These are phyloP conservation scores for Fonsecaea erecta DNA, from an alignment of 2,329 filamentous ascomycete species.

Conservation along the genomic window DNA sequence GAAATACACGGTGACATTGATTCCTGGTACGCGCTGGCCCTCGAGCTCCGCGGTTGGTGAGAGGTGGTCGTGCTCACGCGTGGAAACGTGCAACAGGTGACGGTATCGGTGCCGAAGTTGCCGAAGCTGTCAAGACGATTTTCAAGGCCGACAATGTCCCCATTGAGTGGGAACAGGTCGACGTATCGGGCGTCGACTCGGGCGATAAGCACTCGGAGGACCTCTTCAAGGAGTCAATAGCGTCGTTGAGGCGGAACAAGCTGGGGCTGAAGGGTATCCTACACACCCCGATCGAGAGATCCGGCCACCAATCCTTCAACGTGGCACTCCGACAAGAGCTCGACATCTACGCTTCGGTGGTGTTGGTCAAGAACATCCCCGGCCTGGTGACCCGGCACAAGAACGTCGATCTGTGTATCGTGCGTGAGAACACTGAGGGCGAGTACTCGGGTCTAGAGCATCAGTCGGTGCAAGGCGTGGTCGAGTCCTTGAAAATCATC, in stretches of 20 bases:
- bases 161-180: slow-evolving; percentile 98
- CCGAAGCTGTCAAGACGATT: slow-evolving; percentile 97
- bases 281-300: slow-evolving; percentile 94
- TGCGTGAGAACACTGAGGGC: slow-evolving; percentile 99
- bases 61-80: slow-evolving; percentile 20
- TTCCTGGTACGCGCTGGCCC: slow-evolving; percentile 70
- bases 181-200: slow-evolving; percentile 87
- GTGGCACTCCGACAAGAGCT: slow-evolving; percentile 98
- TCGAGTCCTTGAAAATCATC: slow-evolving; percentile 99
- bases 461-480: slow-evolving; percentile 93
- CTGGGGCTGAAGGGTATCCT: slow-evolving; percentile 98
- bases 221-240: slow-evolving; percentile 92
- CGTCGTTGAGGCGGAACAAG: slow-evolving; percentile 97
- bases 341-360: slow-evolving; percentile 98
- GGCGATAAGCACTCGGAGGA: slow-evolving; percentile 88
- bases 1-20: slow-evolving; percentile 98
- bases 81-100: slow-evolving; percentile 62
- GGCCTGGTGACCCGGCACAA: slow-evolving; percentile 97
- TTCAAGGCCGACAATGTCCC: slow-evolving; percentile 99
- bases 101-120: slow-evolving; percentile 96
- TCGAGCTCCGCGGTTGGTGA: not conserved
- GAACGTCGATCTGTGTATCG: slow-evolving; percentile 97
- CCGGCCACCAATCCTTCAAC: slow-evolving; percentile 99
- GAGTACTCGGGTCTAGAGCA: slow-evolving; percentile 99
- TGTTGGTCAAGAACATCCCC: slow-evolving; percentile 99